Conservation (phyloP, 164 flowering plant species). For the Cinnamomum chago region DNA sequence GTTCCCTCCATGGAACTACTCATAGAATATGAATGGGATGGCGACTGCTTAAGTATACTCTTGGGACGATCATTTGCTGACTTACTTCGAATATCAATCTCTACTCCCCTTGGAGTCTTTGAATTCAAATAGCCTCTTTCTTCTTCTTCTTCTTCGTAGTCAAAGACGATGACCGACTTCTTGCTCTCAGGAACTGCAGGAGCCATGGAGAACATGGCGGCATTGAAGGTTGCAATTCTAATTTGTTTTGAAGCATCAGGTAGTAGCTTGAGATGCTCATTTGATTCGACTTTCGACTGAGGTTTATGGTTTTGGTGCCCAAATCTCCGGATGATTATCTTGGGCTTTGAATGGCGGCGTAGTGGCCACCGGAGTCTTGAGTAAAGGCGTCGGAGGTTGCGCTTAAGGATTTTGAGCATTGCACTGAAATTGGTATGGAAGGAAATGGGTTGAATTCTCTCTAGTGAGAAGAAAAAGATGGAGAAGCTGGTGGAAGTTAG, state of each 20-base stretch:
- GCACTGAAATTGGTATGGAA: constrained; percentile 21
- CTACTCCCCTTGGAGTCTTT: constrained; percentile 10
- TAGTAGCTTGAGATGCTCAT: constrained; percentile 16
- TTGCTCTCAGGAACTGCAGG: constrained; percentile 56
- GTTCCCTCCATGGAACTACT: constrained; percentile 17
- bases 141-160: constrained; percentile 26
- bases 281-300: constrained; percentile 14
- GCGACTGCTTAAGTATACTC: constrained; percentile 72
- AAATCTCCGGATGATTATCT: constrained; percentile 48
- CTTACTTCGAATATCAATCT: constrained; percentile 20
- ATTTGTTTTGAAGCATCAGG: constrained; percentile 28
- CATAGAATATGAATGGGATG: constrained; percentile 20
- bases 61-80: constrained; percentile 37
- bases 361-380: constrained; percentile 42
- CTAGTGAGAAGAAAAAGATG: background rate
- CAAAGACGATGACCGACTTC: constrained; percentile 2
- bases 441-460: constrained; percentile 5
- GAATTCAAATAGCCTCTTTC: constrained; percentile 13
- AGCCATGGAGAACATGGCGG: constrained; percentile 82
- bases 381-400: constrained; percentile 39
- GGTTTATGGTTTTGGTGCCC: constrained; percentile 29
- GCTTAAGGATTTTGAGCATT: constrained; percentile 29
- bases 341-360: constrained; percentile 41
- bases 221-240: constrained; percentile 70
- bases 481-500: too few species aligned